These are phyloP conservation scores for Gossypium sturtianum DNA, from an alignment of 345 rosid species.

Conservation along the genomic window DNA sequence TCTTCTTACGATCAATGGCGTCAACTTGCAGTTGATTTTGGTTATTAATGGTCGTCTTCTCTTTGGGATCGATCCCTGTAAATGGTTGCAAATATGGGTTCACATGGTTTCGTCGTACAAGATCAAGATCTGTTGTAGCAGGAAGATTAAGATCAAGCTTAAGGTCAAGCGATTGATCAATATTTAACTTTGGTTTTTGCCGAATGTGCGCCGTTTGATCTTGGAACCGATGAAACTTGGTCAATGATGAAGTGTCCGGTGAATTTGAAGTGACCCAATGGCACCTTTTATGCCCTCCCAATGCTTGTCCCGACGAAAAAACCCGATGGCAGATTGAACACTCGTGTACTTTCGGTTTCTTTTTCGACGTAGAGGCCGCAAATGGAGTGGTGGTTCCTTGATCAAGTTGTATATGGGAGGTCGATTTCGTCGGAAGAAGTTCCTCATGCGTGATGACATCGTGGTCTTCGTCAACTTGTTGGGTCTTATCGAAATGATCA, in stretches of 20 bases:
- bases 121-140: slow-evolving; percentile 20
- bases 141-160: slow-evolving; percentile 69
- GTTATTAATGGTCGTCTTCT: not conserved
- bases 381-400: slow-evolving; percentile 26
- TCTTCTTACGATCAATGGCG: not conserved
- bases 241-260: slow-evolving; percentile 37
- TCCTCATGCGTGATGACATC: slow-evolving; percentile 46
- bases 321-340: slow-evolving; percentile 90
- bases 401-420: slow-evolving; percentile 28
- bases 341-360: slow-evolving; percentile 75
- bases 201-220: slow-evolving; percentile 47
- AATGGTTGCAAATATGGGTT: not conserved
- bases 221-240: slow-evolving; percentile 53
- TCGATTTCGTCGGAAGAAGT: slow-evolving; percentile 32
- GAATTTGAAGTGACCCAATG: slow-evolving; percentile 90
- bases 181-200: slow-evolving; percentile 32
- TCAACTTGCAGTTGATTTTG: not conserved
- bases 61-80: not conserved
- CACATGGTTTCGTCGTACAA: not conserved
- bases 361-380: slow-evolving; percentile 22
- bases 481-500: slow-evolving; percentile 33
- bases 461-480: slow-evolving; percentile 30
- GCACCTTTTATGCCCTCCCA: slow-evolving; percentile 96
- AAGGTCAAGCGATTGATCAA: slow-evolving; percentile 38
- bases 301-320: slow-evolving; percentile 87